Conservation (phyloP, 2,329 filamentous ascomycete genomes). For the Alternaria novae-zelandiae region DNA sequence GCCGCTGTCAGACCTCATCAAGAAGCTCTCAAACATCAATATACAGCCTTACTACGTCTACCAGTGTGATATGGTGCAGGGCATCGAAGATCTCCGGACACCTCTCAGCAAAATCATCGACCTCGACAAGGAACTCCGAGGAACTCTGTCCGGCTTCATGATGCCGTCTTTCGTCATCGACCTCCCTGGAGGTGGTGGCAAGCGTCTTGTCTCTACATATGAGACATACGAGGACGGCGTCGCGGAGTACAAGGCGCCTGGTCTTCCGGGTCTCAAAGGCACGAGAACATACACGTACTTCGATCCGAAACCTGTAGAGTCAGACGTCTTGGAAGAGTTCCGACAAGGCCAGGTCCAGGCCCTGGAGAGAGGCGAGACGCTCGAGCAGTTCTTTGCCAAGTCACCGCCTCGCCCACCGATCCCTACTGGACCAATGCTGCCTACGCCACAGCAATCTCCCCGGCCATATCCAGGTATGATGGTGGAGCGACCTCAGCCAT, state of each 20-base stretch:
- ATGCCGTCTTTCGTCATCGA: constrained; percentile 69
- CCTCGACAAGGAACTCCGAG: constrained; percentile 64
- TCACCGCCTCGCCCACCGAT: background rate
- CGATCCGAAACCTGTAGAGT: constrained; percentile 53
- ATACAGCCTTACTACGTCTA: constrained; percentile 72
- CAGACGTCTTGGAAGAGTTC: constrained; percentile 12
- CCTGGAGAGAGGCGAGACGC: constrained; percentile 12
- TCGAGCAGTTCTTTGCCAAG: constrained; percentile 13
- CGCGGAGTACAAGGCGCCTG: constrained; percentile 63
- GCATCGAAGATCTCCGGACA: constrained; percentile 68
- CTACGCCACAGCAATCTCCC: background rate
- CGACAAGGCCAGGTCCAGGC: constrained; percentile 14
- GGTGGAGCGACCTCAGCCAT: background rate
- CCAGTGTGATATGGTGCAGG: constrained; percentile 67
- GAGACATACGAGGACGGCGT: constrained; percentile 63
- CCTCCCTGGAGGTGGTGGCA: constrained; percentile 68
- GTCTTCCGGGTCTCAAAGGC: constrained; percentile 53
- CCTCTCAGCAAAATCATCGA: constrained; percentile 65
- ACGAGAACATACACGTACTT: constrained; percentile 61
- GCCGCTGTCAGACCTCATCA: constrained; percentile 63
- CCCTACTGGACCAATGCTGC: background rate
- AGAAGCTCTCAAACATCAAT: constrained; percentile 61
- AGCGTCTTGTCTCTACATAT: constrained; percentile 63
- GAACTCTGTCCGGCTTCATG: constrained; percentile 67
- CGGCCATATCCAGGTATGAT: background rate